Conservation (phyloP, 2,329 filamentous ascomycete species). For the Aspergillus sp. region DNA sequence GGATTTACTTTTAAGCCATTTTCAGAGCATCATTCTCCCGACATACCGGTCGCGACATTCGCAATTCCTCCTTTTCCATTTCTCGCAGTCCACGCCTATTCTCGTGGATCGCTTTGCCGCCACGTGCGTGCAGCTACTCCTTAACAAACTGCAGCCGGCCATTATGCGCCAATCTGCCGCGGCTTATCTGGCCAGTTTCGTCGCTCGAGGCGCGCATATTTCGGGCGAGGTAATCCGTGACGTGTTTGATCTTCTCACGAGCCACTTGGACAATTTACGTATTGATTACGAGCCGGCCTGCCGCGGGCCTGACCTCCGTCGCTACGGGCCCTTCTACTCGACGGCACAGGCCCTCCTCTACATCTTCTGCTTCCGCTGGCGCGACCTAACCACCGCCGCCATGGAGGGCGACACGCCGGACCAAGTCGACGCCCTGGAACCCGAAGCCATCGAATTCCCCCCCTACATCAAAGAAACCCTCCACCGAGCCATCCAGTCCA, state of each 20-base stretch:
- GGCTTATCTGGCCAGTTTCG: constrained; percentile 89
- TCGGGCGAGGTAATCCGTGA: constrained; percentile 66
- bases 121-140: constrained; percentile 63
- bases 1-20: constrained; percentile 73
- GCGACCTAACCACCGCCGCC: constrained; percentile 64
- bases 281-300: constrained; percentile 63
- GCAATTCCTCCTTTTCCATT: constrained; percentile 94
- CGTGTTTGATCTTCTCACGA: constrained; percentile 70
- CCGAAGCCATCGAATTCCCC: constrained; percentile 71
- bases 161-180: constrained; percentile 75
- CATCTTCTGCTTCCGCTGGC: constrained; percentile 97
- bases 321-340: constrained; percentile 78
- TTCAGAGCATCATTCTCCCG: constrained; percentile 77
- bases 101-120: constrained; percentile 77
- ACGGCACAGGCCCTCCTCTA: constrained; percentile 84
- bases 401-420: constrained; percentile 47
- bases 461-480: constrained; percentile 65
- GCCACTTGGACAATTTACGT: constrained; percentile 69
- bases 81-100: constrained; percentile 70
- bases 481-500: constrained; percentile 70
- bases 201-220: constrained; percentile 79
- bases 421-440: constrained; percentile 45
- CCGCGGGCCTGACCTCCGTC: constrained; percentile 73
- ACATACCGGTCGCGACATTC: constrained; percentile 88
- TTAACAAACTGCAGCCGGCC: constrained; percentile 60